Evolutionary conservation across 75 land plant species (phyloP), one percentile per base, ranked within the genome.

Genomic region (Gnetum montanum): DNA sequence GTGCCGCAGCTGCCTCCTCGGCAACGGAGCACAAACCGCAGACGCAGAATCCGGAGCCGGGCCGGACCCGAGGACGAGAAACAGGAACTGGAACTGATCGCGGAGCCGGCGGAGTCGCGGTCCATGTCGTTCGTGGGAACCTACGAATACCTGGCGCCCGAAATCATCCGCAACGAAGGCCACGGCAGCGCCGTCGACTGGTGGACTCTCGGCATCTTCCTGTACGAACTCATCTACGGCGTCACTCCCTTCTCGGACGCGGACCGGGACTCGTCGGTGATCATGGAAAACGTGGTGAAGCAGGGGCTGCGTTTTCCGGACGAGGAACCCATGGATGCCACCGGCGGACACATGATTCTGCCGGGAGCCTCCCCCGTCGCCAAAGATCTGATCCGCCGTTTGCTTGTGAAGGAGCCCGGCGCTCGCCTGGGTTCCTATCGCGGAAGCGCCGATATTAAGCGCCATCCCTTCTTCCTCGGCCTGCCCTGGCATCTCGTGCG

Each of bases 401-500:
- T 86, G 35, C 49, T 86, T 20, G 70, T 68, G 34, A 86, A 83
- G 68, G 71, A 83, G 43, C 80, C 87, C 1, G 18, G 62, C 44
- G 37, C 41, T 59, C 65, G 91, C 58, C 46, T 85, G 30, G 89
- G 89, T 7, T n/a, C n/a, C n/a, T n/a, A n/a, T n/a, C n/a, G n/a
- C n/a, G 89, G 89, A 25, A 70, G 85, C 15, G 64, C 61, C 23
- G 89, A 85, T 49, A 69, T 85, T 29, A 85, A 77, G 58, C 58
- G 68, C 5, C 89, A 85, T 54, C 70, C 78, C 15, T 85, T 77
- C 43, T 85, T 85, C 46, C 54, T 62, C 15, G 84, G 84, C n/a
- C 55, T 79, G 2, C 68, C 77, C 26, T 84, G 84, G 84, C 69
- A 90, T 31, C 73, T 88, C 30, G 82, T 88, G 11, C 65, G 94